Evolutionary conservation across 1,284 basidiomycete species (phyloP), one percentile per base, ranked within the genome.

Genomic region (Rhodotorula glutinis): DNA sequence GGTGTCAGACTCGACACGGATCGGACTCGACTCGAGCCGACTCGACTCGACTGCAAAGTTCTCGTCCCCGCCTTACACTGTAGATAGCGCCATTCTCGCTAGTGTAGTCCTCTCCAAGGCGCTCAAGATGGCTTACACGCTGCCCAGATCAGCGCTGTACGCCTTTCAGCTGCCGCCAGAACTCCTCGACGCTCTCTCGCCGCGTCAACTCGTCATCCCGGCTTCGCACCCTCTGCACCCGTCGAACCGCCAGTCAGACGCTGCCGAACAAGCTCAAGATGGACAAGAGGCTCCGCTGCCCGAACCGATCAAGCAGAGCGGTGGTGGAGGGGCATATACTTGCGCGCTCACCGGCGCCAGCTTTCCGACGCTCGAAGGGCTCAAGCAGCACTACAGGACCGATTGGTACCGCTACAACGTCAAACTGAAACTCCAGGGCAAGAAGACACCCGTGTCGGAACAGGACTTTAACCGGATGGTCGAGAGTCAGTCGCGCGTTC

Each of bases 401-500:
- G 94, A 98, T 79, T 98, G 95, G 95, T 95, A 98, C 83, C 85
- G 93, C 61, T 98, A 96, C 81, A 98, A 98, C 77, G 90, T 94
- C 69, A 96, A 95, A 79, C 83, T 86, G 56, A 87, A 86, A 64
- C 80, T 92, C 44, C 81, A 81, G 62, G 85, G 87, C 23, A 62
- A 73, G 27, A 49, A 59, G 2, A 83, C 84, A 40, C 78, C 86
- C 23, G 85, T 92, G 21, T 81, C 84, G 0, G 90, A 91, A 74
- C 77, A 83, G 30, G 84, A 87, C 44, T 97, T 94, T 76, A 81
- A 85, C 19, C 83, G 85, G 63, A 82, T 95, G 54, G 82, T 94
- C 7, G 91, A 92, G 75, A 87, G 92, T 91, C 75, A 70, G 83
- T 41, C 49, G 10, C n/a, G n/a, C 40, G 17, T 21, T 40, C 17